phyloP scores from a whole-genome alignment of 1,139 yeast genomes.

The Hyphopichia buzzinii region DNA sequence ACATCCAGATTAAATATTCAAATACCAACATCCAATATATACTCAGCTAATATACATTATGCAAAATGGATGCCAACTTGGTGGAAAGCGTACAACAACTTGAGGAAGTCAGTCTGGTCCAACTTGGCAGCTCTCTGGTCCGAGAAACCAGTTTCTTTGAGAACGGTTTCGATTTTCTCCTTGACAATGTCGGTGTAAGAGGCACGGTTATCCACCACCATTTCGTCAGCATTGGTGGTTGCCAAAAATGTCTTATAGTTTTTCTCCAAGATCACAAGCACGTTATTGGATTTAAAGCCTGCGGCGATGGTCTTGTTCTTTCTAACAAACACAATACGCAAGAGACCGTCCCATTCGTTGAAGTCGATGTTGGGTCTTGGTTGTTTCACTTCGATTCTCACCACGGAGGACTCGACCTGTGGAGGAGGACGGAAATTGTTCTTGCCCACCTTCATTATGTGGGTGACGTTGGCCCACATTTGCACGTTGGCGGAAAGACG shows the following conservation, averaged over 20 bases:
- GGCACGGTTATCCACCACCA: conserved; percentile 50
- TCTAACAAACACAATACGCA: conserved; percentile 87
- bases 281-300: conserved; percentile 82
- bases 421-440: conserved; percentile 99
- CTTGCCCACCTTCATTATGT: conserved; percentile 96
- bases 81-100: conserved; percentile 86
- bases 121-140: conserved; percentile 91
- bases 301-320: conserved; percentile 93
- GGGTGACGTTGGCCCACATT: conserved; percentile 99
- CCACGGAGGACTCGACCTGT: conserved; percentile 95
- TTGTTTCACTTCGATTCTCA: conserved; percentile 82
- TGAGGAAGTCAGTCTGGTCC: conserved; percentile 92
- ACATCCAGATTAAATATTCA: no score
- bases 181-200: conserved; percentile 50
- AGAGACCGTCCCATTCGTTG: conserved; percentile 95
- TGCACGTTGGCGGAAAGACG: conserved; percentile 94
- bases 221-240: conserved; percentile 48
- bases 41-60: conserved; percentile 28
- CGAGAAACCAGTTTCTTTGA: conserved; percentile 72
- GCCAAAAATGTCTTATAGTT: conserved; percentile 83
- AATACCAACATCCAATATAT: no score
- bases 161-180: conserved; percentile 60
- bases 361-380: conserved; percentile 93
- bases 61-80: conserved; percentile 98
- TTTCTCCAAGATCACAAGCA: conserved; percentile 80